A percentile compares a stretch with the other conserved stretches of the same genome.
Conservation (phyloP, 495 filamentous ascomycete species). For the Penicillium dipodomyicola region DNA sequence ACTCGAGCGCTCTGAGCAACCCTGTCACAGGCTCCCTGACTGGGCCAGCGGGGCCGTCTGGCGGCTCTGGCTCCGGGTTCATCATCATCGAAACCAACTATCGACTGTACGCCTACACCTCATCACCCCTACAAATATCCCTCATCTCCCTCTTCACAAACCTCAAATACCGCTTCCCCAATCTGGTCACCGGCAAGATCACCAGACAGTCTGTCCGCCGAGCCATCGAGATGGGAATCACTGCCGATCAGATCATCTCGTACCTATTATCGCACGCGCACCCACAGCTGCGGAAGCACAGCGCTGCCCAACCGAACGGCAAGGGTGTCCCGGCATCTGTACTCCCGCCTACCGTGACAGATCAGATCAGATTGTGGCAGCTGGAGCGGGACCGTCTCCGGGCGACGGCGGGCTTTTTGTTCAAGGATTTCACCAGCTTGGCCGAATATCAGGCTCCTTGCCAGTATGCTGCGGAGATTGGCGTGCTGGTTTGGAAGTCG, state of each 20-base stretch:
- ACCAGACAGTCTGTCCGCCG: conserved; percentile 81
- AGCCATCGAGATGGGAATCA: conserved; percentile 89
- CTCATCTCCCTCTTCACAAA: conserved; percentile 87
- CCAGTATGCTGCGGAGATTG: conserved; percentile 84
- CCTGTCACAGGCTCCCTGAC: conserved; percentile 36
- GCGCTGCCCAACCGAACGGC: conserved; percentile 41
- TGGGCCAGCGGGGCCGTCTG: conserved; percentile 35
- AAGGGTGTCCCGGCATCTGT: conserved; percentile 52
- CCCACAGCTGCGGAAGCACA: conserved; percentile 77
- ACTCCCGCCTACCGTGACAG: conserved; percentile 90
- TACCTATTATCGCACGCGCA: conserved; percentile 90
- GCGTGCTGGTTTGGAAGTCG: conserved; percentile 85
- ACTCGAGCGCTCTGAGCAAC: conserved; percentile 58
- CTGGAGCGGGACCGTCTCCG: conserved; percentile 92
- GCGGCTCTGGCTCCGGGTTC: conserved; percentile 64
- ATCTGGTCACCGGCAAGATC: conserved; percentile 85
- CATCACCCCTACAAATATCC: conserved; percentile 86
- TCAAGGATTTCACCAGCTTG: conserved; percentile 77
- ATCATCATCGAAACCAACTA: conserved; percentile 99
- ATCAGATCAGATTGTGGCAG: conserved; percentile 97
- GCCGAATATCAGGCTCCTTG: conserved; percentile 74
- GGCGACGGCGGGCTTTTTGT: conserved; percentile 75
- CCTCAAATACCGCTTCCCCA: conserved; percentile 82
- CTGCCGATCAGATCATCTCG: conserved; percentile 85
- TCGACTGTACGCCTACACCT: conserved; percentile 93